Conservation (phyloP, 2,329 filamentous ascomycete species). For the Trichophyton benhamiae region DNA sequence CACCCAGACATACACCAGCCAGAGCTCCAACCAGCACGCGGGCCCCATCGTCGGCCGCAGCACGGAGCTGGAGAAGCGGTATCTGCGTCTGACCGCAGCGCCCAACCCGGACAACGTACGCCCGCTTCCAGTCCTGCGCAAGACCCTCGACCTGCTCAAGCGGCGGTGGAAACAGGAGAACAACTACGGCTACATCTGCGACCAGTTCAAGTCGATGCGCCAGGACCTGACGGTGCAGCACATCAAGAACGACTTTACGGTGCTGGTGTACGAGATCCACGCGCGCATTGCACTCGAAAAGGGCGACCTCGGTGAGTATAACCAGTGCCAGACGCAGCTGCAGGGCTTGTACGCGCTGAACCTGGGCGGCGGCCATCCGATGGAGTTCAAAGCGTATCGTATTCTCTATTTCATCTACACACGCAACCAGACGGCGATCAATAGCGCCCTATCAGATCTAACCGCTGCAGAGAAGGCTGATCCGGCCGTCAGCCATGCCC, state of each 20-base stretch:
- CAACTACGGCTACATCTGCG: slow-evolving; percentile 96
- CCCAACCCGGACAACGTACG: slow-evolving; percentile 83
- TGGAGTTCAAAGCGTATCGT: slow-evolving; percentile 98
- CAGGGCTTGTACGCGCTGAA: slow-evolving; percentile 79
- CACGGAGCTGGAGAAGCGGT: slow-evolving; percentile 77
- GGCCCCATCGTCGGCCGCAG: slow-evolving; percentile 77
- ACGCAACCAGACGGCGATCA: slow-evolving; percentile 94
- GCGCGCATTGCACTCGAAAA: slow-evolving; percentile 95
- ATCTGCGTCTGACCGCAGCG: slow-evolving; percentile 81
- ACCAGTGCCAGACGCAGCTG: slow-evolving; percentile 98
- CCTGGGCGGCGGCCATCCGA: slow-evolving; percentile 73
- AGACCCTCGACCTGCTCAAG: slow-evolving; percentile 79
- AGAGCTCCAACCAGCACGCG: slow-evolving; percentile 22
- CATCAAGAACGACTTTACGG: slow-evolving; percentile 92
- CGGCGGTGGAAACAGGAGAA: slow-evolving; percentile 87
- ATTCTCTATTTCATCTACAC: slow-evolving; percentile 99
- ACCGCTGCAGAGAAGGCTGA: slow-evolving; percentile 90
- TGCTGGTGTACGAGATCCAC: slow-evolving; percentile 93
- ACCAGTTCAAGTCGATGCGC: slow-evolving; percentile 96
- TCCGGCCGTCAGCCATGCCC: slow-evolving; percentile 72
- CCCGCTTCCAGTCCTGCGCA: slow-evolving; percentile 63
- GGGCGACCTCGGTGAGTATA: slow-evolving; percentile 99
- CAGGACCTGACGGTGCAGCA: slow-evolving; percentile 97
- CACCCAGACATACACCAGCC: background rate
- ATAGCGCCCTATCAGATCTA: slow-evolving; percentile 98